Evolutionary conservation across 495 filamentous ascomycete genomes (phyloP).

Genomic region (Tetracladium marchalianum): DNA sequence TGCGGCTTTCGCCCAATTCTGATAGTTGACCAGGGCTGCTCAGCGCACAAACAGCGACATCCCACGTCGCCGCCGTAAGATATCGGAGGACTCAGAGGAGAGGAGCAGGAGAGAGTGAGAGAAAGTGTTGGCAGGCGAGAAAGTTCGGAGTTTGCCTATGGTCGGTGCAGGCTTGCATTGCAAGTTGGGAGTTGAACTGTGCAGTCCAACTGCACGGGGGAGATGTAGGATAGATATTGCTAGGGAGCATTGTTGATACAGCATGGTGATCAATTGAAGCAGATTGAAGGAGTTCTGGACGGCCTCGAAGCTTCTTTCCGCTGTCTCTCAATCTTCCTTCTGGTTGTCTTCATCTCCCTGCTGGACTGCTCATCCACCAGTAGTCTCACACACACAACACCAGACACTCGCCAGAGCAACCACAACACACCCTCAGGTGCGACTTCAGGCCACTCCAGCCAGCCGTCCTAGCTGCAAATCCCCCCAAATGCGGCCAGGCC

Average conservation of each 20-base stretch:
- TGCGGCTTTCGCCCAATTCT: constrained; percentile 4
- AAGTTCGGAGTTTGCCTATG: not conserved
- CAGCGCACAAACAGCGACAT: constrained; percentile 4
- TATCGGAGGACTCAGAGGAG: not conserved
- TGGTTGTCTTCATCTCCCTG: no score
- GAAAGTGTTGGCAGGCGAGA: not conserved
- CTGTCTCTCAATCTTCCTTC: no score
- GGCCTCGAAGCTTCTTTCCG: no score
- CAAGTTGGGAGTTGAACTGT: no score
- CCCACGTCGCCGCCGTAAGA: constrained; percentile 11
- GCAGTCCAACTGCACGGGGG: no score
- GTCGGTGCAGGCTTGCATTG: no score
- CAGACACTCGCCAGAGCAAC: not conserved
- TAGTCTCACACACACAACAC: not conserved
- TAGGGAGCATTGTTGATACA: no score
- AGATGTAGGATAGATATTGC: no score
- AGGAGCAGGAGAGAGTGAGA: not conserved
- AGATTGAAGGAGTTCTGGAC: no score
- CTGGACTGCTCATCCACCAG: no score
- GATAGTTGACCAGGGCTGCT: constrained; percentile 1
- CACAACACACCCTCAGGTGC: not conserved
- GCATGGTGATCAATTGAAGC: no score
- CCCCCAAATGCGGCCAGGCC: not conserved
- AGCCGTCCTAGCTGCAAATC: not conserved
- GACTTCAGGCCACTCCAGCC: not conserved